Conservation (phyloP, 2,329 filamentous ascomycete genomes). For the Calonectria pseudoturangicola region DNA sequence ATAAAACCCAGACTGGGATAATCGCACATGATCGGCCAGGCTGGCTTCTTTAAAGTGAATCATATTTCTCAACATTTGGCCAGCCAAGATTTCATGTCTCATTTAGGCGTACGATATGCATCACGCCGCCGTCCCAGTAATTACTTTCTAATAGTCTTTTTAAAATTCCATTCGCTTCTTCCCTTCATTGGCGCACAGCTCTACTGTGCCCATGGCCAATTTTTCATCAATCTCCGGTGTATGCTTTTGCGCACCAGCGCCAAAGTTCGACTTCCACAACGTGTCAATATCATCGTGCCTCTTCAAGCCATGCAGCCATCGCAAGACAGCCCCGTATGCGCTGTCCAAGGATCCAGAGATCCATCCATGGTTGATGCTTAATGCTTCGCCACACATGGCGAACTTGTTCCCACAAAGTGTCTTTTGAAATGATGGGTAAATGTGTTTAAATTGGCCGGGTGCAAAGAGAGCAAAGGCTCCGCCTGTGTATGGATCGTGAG, state of each 20-base stretch:
- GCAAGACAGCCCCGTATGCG: constrained; percentile 45
- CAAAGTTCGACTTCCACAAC: constrained; percentile 36
- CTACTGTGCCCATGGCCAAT: no score
- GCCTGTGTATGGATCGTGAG: constrained; percentile 56
- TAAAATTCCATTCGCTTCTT: no score
- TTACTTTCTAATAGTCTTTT: no score
- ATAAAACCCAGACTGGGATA: no score
- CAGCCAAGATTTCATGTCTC: no score
- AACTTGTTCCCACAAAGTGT: constrained; percentile 55
- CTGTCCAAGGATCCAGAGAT: constrained; percentile 62
- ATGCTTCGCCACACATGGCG: constrained; percentile 61
- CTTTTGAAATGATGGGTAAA: constrained; percentile 57
- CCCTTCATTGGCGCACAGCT: no score
- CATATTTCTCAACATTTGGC: no score
- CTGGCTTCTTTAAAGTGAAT: no score
- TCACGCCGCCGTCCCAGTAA: no score
- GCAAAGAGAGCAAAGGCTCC: constrained; percentile 65
- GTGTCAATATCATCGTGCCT: rapidly evolving
- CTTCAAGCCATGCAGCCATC: constrained; percentile 26
- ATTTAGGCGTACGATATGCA: no score
- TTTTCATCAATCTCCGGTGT: no score
- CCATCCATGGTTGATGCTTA: constrained; percentile 63
- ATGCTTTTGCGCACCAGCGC: neutral
- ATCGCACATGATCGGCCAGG: no score
- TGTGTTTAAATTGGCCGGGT: constrained; percentile 61